These are phyloP conservation scores for Phialemonium atrogriseum DNA, from an alignment of 2,329 filamentous ascomycete genomes.

Conservation along the genomic window DNA sequence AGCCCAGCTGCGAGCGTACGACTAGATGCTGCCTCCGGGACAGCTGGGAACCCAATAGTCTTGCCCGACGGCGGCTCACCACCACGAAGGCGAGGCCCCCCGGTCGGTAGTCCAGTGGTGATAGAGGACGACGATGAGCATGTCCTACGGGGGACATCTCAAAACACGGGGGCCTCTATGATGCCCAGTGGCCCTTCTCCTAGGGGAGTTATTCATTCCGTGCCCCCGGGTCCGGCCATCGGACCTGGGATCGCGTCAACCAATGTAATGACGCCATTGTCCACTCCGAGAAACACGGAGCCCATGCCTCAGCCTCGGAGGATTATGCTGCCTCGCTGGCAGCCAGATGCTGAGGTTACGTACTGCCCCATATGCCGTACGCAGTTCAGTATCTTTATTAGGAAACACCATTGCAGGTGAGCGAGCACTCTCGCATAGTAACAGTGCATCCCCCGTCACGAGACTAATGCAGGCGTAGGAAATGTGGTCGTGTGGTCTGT, in stretches of 20 bases:
- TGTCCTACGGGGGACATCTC: too few species aligned
- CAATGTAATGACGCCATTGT: constrained; percentile 4
- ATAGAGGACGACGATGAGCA: too few species aligned
- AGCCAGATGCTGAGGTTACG: constrained; percentile 75
- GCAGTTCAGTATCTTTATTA: constrained; percentile 74
- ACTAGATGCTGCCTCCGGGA: too few species aligned
- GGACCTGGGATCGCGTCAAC: not conserved
- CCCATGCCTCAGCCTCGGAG: constrained; percentile 20
- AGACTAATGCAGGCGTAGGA: constrained; percentile 36
- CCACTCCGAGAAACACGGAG: constrained; percentile 7
- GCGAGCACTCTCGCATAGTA: constrained; percentile 15
- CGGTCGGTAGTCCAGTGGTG: too few species aligned
- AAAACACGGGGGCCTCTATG: too few species aligned
- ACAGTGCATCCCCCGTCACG: constrained; percentile 2
- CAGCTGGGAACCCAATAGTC: too few species aligned
- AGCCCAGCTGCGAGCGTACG: too few species aligned
- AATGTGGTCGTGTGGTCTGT: constrained; percentile 91
- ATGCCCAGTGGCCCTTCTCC: too few species aligned
- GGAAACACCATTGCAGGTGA: constrained; percentile 88
- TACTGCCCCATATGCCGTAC: constrained; percentile 77
- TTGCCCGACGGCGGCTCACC: too few species aligned
- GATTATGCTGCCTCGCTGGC: constrained; percentile 68
- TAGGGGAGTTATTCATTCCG: too few species aligned
- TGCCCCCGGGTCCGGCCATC: too few species aligned
- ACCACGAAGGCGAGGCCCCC: too few species aligned